Base-by-base conservation (phyloP, 148 eudicot species). In the Drosera capensis region DNA sequence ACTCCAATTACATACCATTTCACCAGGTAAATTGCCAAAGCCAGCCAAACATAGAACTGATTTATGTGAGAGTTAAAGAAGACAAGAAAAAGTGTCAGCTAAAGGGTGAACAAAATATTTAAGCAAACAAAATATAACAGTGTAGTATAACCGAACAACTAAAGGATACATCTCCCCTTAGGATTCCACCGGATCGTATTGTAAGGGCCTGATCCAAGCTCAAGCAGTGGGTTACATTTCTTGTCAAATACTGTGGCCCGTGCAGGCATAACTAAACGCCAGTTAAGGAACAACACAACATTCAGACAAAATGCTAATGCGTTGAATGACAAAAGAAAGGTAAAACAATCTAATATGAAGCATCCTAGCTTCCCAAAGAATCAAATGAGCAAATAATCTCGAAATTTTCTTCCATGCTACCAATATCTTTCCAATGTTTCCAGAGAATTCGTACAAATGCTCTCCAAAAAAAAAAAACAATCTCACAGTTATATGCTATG, bases 171-270 rank as follows among this genome's bases (percentile, higher is more conserved):
- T 68, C 67, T 84, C 61, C 99, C 99, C 67, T 71, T 84, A 21
- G 95, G 99, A 64, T 90, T 90, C 99, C 95, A 84, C 52, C 75
- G 64, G 71, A 90, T 64, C 47, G 99, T 90, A 60, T 90, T 90
- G 71, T 84, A 90, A 18, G 99, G 99, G 45, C 99, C 99, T 24
- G 66, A 63, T 50, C 99, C 99, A 53, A 90, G 99, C 60, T 90
- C 87, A 46, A 90, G 66, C 20, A 90, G 54, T 43, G 95, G 93
- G 50, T 85, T 78, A 76, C 95, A 80, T 72, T 90, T 90, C 74
- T 66, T 71, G 76, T 90, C 86, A 64, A 90, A 90, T 28, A 90
- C 66, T 24, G 99, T 80, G 17, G 85, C 82, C 74, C 69, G 80
- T 52, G 99, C 88, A 62, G 99, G 99, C 99, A 85, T 90, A 68